Conservation (phyloP, 1,139 yeast genomes). For the Yamadazyma buinensis region DNA sequence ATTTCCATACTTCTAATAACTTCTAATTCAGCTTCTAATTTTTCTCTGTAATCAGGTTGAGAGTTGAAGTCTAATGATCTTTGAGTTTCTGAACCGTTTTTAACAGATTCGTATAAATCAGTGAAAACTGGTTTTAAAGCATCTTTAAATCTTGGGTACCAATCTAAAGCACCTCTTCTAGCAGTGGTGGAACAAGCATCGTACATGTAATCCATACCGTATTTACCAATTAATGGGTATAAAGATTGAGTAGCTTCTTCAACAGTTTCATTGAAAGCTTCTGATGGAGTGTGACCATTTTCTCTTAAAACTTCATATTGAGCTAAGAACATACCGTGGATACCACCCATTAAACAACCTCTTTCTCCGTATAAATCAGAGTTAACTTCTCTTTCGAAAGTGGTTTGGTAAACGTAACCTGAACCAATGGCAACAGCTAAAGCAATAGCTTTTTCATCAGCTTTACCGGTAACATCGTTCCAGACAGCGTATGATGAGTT, state of each 20-base stretch:
- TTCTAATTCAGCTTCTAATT: slow-evolving; percentile 89
- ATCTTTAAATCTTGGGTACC: slow-evolving; percentile 99
- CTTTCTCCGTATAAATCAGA: slow-evolving; percentile 99
- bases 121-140: slow-evolving; percentile 98
- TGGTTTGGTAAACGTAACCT: slow-evolving; percentile 99
- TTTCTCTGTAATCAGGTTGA: slow-evolving; percentile 95
- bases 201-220: slow-evolving; percentile 99
- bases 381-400: slow-evolving; percentile 98
- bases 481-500: slow-evolving; percentile 99
- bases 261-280: slow-evolving; percentile 99
- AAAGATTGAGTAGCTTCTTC: slow-evolving; percentile 99
- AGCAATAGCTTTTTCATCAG: slow-evolving; percentile 98
- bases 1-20: slow-evolving; percentile 95
- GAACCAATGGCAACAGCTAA: slow-evolving; percentile 99
- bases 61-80: slow-evolving; percentile 98
- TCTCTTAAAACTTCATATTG: slow-evolving; percentile 99
- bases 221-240: slow-evolving; percentile 97
- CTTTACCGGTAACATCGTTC: slow-evolving; percentile 99
- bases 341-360: slow-evolving; percentile 99
- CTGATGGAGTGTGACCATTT: slow-evolving; percentile 99
- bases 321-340: slow-evolving; percentile 99
- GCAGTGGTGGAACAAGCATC: slow-evolving; percentile 99
- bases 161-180: slow-evolving; percentile 99
- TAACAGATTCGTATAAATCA: slow-evolving; percentile 92
- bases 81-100: slow-evolving; percentile 95